Percentiles rank a stretch among this genome's conserved stretches.
These are phyloP conservation scores for Cryptococcus neoformans DNA, from an alignment of 1,284 basidiomycete species.

Conservation along the genomic window DNA sequence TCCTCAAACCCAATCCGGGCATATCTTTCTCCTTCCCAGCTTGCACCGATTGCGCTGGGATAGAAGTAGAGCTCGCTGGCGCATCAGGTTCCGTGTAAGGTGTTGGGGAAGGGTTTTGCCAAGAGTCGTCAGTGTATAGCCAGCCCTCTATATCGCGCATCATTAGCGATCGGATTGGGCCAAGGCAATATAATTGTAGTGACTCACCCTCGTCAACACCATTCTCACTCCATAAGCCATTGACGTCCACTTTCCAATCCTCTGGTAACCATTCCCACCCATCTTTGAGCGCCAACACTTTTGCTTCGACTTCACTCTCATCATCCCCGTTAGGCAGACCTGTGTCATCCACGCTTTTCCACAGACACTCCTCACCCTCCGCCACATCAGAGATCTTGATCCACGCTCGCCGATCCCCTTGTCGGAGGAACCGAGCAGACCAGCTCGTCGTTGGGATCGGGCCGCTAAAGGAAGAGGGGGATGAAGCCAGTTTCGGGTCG, in stretches of 20 bases:
- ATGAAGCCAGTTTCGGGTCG: conserved; percentile 31
- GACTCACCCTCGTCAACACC: conserved; percentile 41
- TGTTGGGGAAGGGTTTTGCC: conserved; percentile 30
- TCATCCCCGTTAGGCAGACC: neutral
- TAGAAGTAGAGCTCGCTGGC: neutral
- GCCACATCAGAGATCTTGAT: conserved; percentile 23
- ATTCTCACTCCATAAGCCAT: conserved; percentile 39
- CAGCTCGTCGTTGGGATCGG: conserved; percentile 23
- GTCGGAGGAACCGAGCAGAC: conserved; percentile 29
- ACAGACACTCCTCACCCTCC: conserved; percentile 9
- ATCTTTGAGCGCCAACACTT: conserved; percentile 35
- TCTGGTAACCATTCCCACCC: conserved; percentile 47
- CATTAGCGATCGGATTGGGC: neutral
- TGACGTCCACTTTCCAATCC: conserved; percentile 47
- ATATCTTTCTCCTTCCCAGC: conserved; percentile 2
- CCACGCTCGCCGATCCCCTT: conserved; percentile 43
- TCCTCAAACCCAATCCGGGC: conserved; percentile 20
- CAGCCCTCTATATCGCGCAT: conserved; percentile 35
- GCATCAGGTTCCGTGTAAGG: conserved; percentile 23
- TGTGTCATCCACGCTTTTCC: conserved; percentile 17
- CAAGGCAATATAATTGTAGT: neutral
- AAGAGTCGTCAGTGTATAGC: conserved; percentile 48
- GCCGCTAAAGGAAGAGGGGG: conserved; percentile 7
- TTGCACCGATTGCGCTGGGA: neutral
- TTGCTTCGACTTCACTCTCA: conserved; percentile 11